phyloP scores from a whole-genome alignment of 352 stramenopile species.

The Pythium aristosporum region DNA sequence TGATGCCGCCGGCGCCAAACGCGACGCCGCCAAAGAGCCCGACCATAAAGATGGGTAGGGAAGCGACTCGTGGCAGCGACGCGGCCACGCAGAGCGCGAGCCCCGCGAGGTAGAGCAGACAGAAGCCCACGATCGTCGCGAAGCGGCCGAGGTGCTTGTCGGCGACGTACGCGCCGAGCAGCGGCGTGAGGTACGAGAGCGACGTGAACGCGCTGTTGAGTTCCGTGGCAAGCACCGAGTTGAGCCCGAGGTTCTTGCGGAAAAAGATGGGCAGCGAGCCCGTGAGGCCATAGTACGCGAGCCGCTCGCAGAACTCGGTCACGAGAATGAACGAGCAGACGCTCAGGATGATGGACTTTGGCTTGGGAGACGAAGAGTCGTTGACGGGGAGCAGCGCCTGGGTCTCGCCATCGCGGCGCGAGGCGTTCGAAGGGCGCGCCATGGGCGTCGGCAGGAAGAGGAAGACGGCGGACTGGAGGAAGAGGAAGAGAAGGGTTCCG shows the following conservation, averaged over 20 bases:
- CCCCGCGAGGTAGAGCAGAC: slow-evolving; percentile 68
- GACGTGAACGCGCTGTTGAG: slow-evolving; percentile 85
- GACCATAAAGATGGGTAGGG: slow-evolving; percentile 74
- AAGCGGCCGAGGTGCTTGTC: slow-evolving; percentile 82
- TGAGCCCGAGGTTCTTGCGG: slow-evolving; percentile 80
- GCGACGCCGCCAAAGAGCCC: slow-evolving; percentile 77
- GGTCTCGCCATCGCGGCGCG: slow-evolving; percentile 11
- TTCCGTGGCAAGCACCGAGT: slow-evolving; percentile 77
- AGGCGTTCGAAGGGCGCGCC: not conserved
- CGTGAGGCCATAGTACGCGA: slow-evolving; percentile 86
- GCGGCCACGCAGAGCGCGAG: slow-evolving; percentile 74
- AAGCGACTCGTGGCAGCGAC: slow-evolving; percentile 53
- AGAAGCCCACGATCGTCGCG: slow-evolving; percentile 48
- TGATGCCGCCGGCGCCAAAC: slow-evolving; percentile 50
- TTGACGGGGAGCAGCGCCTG: slow-evolving; percentile 21
- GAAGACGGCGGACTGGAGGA: not conserved
- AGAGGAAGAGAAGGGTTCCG: not conserved
- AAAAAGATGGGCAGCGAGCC: slow-evolving; percentile 88
- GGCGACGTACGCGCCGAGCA: slow-evolving; percentile 82
- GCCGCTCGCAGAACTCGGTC: slow-evolving; percentile 84
- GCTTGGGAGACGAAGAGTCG: not conserved
- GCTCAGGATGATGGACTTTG: slow-evolving; percentile 80
- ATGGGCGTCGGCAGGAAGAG: slow-evolving; percentile 8
- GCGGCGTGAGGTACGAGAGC: slow-evolving; percentile 81
- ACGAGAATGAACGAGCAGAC: slow-evolving; percentile 90